Conservation (phyloP, 2,329 filamentous ascomycete genomes). For the Thelonectria rubi region DNA sequence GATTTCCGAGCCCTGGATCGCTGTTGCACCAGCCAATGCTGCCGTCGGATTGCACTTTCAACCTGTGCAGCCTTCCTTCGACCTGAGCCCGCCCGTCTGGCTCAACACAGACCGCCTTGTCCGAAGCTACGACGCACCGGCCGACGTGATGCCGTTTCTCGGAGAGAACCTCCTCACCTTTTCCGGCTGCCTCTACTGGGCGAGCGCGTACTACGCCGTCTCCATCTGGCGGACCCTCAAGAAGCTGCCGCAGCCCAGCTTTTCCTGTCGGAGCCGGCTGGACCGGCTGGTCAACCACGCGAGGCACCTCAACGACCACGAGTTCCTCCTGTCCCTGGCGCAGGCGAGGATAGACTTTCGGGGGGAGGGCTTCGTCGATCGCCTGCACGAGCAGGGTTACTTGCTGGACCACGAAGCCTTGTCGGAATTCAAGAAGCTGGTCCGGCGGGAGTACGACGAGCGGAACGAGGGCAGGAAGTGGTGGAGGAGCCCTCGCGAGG, state of each 20-base stretch:
- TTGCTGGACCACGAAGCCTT: slow-evolving; percentile 14
- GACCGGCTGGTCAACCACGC: slow-evolving; percentile 40
- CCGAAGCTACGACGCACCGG: slow-evolving; percentile 36
- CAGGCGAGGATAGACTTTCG: slow-evolving; percentile 34
- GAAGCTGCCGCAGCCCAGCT: slow-evolving; percentile 7
- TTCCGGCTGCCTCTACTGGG: slow-evolving; percentile 39
- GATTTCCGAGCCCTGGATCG: no score
- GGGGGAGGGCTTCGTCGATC: slow-evolving; percentile 34
- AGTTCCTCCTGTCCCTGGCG: slow-evolving; percentile 35
- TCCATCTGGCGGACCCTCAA: slow-evolving; percentile 36
- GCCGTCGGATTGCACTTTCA: not conserved
- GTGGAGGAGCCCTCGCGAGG: slow-evolving; percentile 38
- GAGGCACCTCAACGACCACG: slow-evolving; percentile 31
- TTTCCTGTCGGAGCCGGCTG: slow-evolving; percentile 16
- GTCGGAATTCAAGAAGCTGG: slow-evolving; percentile 8
- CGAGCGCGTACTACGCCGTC: slow-evolving; percentile 34
- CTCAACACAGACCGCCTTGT: slow-evolving; percentile 35
- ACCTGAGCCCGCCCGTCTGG: slow-evolving; percentile 31
- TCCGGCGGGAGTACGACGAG: slow-evolving; percentile 29
- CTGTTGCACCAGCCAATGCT: no score
- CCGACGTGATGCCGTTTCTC: slow-evolving; percentile 34
- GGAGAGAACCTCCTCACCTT: slow-evolving; percentile 37
- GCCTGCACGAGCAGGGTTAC: slow-evolving; percentile 13
- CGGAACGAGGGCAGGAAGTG: slow-evolving; percentile 28
- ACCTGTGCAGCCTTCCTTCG: not conserved